Base-by-base conservation (phyloP, 2,329 filamentous ascomycete species). In the Hypoxylon sp. region DNA sequence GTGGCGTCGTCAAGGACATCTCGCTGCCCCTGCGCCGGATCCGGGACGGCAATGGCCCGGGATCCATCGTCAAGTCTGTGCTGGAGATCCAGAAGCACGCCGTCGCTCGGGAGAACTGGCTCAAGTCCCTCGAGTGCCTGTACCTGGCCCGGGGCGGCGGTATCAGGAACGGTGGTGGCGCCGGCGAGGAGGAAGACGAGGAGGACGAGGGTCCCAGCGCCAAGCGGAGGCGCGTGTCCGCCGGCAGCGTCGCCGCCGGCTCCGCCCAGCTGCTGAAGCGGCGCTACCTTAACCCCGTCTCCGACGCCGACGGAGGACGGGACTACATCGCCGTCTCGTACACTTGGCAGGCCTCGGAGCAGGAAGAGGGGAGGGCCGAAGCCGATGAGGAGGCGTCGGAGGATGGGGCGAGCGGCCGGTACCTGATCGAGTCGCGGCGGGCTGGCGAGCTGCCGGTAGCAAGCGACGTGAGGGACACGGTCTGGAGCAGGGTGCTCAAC, bases 291-390 rank as follows among this genome's bases (percentile, higher is more conserved):
- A 47, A 70, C 49, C 67, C 67, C 0, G 57, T 70, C 18, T 52
- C 57, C 10, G 63, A 64, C 23, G n/a, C 40, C 2, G 60, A 66
- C 15, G 46, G 47, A 10, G 64, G 58, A 1, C 60, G 64, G 27
- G 62, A 69, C 15, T 71, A 71, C 43, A 55, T 71, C 17, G 69
- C 69, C 21, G 67, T 71, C 46, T 70, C 68, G 2, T 71, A 71
- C 52, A 71, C 69, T 4, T 71, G 69, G 69, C 42, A 62, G 4
- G 18, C 59, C 43, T 69, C 69, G 4, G 55, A 66, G n/a, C 61
- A 70, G 27, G 67, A 70, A 50, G 54, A 62, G 8, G 58, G 58
- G 24, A 48, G n/a, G n/a, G n/a, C n/a, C n/a, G n/a, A n/a, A n/a
- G n/a, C n/a, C n/a, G n/a, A n/a, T n/a, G n/a, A n/a, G n/a, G n/a